These are phyloP conservation scores for Glycine soja DNA, from an alignment of 306 rosid species.

Conservation along the genomic window DNA sequence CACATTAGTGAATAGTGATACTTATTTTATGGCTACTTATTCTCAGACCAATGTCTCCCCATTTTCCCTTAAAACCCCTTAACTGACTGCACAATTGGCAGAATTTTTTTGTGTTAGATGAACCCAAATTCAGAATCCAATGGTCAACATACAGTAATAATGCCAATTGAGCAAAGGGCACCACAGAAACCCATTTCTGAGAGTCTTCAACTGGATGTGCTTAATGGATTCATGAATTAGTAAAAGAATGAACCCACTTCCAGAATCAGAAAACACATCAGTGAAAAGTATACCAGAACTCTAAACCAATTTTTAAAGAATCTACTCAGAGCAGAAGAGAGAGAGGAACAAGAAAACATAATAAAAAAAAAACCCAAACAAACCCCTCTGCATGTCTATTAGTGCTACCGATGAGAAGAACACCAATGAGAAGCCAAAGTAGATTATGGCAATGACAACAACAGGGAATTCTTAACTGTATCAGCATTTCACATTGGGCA, in stretches of 20 bases:
- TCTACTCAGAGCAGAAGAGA: neutral
- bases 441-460: constrained; percentile 17
- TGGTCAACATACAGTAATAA: neutral
- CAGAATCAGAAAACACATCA: neutral
- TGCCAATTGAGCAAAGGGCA: neutral
- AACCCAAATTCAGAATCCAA: neutral
- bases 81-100: neutral
- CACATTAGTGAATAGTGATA: neutral
- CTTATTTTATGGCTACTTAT: neutral
- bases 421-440: constrained; percentile 8
- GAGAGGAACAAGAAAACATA: neutral
- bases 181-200: neutral
- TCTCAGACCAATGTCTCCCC: neutral
- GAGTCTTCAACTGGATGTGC: neutral
- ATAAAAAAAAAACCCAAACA: constrained; percentile 4
- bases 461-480: neutral
- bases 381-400: constrained; percentile 17
- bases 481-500: constrained; percentile 6
- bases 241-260: constrained; percentile 10
- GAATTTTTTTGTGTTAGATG: neutral
- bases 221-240: constrained; percentile 11
- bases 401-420: neutral
- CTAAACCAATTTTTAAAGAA: neutral
- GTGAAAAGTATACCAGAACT: neutral
- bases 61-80: neutral